These are phyloP conservation scores for Hamamelis virginiana DNA, from an alignment of 164 flowering plant species.

Conservation along the genomic window DNA sequence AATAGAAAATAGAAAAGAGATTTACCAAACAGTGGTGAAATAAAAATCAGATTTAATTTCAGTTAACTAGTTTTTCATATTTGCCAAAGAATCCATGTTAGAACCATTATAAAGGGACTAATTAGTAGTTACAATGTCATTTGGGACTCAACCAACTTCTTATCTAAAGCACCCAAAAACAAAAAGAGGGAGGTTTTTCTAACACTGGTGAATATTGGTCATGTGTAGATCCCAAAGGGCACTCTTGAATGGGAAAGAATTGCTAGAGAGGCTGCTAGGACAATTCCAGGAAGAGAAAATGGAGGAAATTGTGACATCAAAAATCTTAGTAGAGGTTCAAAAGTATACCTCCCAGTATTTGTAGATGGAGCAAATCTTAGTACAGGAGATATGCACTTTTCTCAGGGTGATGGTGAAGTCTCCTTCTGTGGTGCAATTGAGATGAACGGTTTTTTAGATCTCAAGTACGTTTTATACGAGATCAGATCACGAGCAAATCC, in stretches of 20 bases:
- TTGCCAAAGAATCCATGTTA: no score
- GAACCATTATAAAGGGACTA: no score
- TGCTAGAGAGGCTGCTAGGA: conserved; percentile 89
- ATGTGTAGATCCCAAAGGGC: conserved; percentile 55
- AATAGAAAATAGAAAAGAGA: no score
- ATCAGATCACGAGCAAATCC: no score
- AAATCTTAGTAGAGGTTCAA: conserved; percentile 91
- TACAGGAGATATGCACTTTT: conserved; percentile 97
- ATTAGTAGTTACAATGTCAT: no score
- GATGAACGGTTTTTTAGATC: conserved; percentile 96
- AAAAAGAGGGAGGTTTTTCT: background rate
- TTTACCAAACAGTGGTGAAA: no score
- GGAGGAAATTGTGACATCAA: conserved; percentile 98
- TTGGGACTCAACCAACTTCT: no score
- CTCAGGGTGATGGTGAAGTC: conserved; percentile 96
- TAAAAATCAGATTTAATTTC: no score
- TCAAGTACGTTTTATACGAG: conserved; percentile 78
- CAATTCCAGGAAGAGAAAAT: conserved; percentile 95
- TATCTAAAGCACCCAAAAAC: no score
- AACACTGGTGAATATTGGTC: background rate
- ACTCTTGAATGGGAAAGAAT: conserved; percentile 81
- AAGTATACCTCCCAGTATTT: conserved; percentile 89
- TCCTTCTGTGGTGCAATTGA: conserved; percentile 96
- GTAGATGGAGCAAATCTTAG: conserved; percentile 94
- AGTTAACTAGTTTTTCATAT: no score